Evolutionary conservation across 306 rosid genomes (phyloP).

Genomic region (Aeschynomene evenia): DNA sequence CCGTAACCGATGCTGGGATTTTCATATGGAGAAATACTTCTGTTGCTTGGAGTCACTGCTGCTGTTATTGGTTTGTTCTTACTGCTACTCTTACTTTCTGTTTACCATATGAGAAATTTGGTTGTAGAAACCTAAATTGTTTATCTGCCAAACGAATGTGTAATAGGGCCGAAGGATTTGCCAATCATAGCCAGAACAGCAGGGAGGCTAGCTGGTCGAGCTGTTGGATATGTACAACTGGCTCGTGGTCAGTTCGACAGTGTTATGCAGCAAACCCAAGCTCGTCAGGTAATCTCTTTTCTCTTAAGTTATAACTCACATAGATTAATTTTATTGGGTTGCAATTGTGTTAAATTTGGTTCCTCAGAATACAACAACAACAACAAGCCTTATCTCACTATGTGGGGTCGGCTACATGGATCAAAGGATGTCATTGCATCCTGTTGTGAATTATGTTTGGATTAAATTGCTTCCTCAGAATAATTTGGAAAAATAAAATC

Average conservation of each 20-base stretch:
- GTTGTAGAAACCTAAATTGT: not conserved
- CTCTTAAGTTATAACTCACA: not conserved
- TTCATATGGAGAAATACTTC: conserved; percentile 42
- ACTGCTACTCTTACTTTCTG: not conserved
- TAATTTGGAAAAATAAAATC: not conserved
- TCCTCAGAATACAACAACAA: not conserved
- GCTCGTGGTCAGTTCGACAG: conserved; percentile 85
- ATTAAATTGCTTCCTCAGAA: conserved; percentile 15
- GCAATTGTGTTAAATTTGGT: not conserved
- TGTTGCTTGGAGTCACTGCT: conserved; percentile 47
- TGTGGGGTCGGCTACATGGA: no score
- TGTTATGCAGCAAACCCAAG: conserved; percentile 85
- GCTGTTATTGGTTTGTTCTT: conserved; percentile 37
- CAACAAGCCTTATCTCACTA: no score
- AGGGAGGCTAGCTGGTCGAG: conserved; percentile 50
- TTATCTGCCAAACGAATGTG: conserved; percentile 8
- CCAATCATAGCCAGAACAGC: conserved; percentile 50
- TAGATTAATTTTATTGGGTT: not conserved
- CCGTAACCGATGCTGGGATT: conserved; percentile 39
- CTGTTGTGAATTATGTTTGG: no score
- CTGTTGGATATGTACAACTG: conserved; percentile 82
- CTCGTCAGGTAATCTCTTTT: conserved; percentile 60
- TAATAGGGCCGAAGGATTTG: conserved; percentile 51
- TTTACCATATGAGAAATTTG: not conserved
- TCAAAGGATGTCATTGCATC: no score